These are phyloP conservation scores for Sugiyamaella americana DNA, from an alignment of 805 yeast genomes.

Conservation along the genomic window DNA sequence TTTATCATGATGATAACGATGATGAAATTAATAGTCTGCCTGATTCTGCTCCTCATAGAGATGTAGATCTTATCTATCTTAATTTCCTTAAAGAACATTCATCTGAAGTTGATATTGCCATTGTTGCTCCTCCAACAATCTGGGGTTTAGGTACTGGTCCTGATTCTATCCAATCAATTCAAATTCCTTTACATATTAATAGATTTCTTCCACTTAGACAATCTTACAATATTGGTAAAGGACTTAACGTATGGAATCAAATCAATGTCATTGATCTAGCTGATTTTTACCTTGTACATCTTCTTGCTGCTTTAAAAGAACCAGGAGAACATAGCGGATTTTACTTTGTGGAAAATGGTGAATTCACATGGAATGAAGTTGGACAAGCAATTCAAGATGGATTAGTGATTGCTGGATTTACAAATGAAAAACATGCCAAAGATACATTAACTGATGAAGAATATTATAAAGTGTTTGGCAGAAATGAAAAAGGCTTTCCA, in stretches of 20 bases:
- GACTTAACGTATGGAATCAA: conserved; percentile 16
- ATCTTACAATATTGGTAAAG: conserved; percentile 15
- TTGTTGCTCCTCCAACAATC: conserved; percentile 21
- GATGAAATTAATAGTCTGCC: conserved; percentile 14
- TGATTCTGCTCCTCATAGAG: conserved; percentile 15
- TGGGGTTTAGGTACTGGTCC: conserved; percentile 23
- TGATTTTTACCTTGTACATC: conserved; percentile 10
- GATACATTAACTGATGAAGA: conserved; percentile 34
- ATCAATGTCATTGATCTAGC: conserved; percentile 19
- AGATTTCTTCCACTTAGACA: conserved; percentile 12
- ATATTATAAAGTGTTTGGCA: conserved; percentile 51
- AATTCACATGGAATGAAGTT: conserved; percentile 13
- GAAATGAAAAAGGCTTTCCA: conserved; percentile 34
- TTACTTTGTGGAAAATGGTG: conserved; percentile 15
- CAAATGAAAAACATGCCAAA: conserved; percentile 16
- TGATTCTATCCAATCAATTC: conserved; percentile 11
- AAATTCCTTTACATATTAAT: conserved; percentile 11
- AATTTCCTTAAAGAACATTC: conserved; percentile 8
- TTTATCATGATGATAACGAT: conserved; percentile 14
- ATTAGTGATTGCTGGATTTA: conserved; percentile 9
- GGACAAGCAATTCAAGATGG: conserved; percentile 14
- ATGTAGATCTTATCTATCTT: conserved; percentile 15
- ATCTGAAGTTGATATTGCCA: conserved; percentile 9
- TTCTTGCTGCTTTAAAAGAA: conserved; percentile 5
- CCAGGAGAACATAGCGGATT: conserved; percentile 16